A percentile compares a stretch with the other conserved stretches of the same genome.
Conservation (phyloP, 331 rosid genomes). For the Pyrus hybrid region DNA sequence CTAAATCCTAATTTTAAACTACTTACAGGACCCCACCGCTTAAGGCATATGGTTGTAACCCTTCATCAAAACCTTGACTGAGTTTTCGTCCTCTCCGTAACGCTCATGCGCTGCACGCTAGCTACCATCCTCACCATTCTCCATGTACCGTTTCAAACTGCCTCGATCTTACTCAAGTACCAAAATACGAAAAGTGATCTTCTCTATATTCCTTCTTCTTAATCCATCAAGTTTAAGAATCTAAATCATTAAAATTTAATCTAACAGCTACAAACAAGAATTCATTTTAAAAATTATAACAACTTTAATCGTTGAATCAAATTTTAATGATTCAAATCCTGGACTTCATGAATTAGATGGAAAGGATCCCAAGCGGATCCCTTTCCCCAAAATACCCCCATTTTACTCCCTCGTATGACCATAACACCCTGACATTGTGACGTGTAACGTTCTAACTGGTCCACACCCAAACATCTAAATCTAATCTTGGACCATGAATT, state of each 20-base stretch:
- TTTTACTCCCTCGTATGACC: not conserved
- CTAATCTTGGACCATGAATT: not conserved
- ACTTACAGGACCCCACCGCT: not conserved
- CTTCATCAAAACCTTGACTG: not conserved
- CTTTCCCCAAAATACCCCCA: not conserved
- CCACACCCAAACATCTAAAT: not conserved
- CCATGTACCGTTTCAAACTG: no score
- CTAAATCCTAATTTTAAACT: not conserved
- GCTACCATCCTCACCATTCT: not conserved
- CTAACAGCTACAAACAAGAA: fast-evolving
- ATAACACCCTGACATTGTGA: not conserved
- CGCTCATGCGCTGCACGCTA: not conserved
- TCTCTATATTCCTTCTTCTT: fast-evolving
- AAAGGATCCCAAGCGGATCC: fast-evolving
- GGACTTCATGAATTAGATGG: fast-evolving
- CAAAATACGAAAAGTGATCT: fast-evolving
- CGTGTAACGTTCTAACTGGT: not conserved
- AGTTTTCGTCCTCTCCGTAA: not conserved
- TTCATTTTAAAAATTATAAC: fast-evolving
- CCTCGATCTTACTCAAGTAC: no score
- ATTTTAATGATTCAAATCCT: fast-evolving
- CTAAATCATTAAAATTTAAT: fast-evolving
- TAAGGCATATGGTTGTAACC: not conserved
- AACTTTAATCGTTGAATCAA: fast-evolving
- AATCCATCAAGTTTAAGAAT: fast-evolving